A percentile compares a stretch with the other conserved stretches of the same genome.
Conservation (phyloP, 441 rosid species). For the Isatis lusitanica region DNA sequence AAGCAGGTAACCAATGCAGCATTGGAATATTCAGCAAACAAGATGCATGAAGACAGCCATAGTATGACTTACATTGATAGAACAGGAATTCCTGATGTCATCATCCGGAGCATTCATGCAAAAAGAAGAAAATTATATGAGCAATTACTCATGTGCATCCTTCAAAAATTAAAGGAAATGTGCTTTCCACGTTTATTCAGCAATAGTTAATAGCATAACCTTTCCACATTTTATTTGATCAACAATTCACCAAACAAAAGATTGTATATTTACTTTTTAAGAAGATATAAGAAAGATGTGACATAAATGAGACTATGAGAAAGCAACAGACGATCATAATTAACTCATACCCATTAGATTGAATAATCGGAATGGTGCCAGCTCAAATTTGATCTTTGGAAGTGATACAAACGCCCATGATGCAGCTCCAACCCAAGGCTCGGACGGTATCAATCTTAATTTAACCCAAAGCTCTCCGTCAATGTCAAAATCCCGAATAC, state of each 20-base stretch:
- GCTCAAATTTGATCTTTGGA: slow-evolving; percentile 90
- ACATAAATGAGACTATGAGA: slow-evolving; percentile 17
- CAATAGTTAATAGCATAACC: neutral
- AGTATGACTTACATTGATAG: slow-evolving; percentile 83
- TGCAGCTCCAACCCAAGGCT: slow-evolving; percentile 94
- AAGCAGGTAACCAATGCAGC: slow-evolving; percentile 7
- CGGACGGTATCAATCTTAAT: slow-evolving; percentile 78
- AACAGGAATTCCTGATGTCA: slow-evolving; percentile 85
- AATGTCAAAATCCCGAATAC: slow-evolving; percentile 88
- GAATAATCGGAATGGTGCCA: slow-evolving; percentile 90
- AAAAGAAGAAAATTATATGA: slow-evolving; percentile 36
- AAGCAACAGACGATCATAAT: slow-evolving; percentile 19
- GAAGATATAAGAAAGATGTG: neutral
- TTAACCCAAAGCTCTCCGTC: slow-evolving; percentile 99
- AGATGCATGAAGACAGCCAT: slow-evolving; percentile 18
- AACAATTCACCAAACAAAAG: neutral
- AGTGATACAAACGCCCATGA: slow-evolving; percentile 95
- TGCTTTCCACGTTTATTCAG: neutral
- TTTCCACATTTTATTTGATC: slow-evolving; percentile 2
- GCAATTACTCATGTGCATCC: slow-evolving; percentile 14
- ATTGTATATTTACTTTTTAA: neutral
- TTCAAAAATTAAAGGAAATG: neutral
- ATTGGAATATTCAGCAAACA: slow-evolving; percentile 19
- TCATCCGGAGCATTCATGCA: slow-evolving; percentile 47
- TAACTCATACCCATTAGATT: slow-evolving; percentile 82